Evolutionary conservation across 257 asterid genomes (phyloP), one percentile per base, ranked within the genome.

Genomic region (Thymus quinquecostatus): DNA sequence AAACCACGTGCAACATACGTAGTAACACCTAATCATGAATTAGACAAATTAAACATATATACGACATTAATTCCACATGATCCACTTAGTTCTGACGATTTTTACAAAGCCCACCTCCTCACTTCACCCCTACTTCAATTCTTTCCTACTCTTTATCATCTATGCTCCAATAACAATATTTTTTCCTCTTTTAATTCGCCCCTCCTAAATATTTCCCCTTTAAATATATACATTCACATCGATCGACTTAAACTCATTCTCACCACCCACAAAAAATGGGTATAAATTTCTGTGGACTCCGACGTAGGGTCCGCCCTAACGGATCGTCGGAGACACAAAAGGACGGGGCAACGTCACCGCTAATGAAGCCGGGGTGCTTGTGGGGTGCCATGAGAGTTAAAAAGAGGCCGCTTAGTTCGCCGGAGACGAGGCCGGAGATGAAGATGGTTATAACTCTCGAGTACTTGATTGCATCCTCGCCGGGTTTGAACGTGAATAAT

Each of bases 381-480:
- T 47, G 80, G 68, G 27, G 62, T 6, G 43, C 66, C 41, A 60
- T 34, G 56, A 77, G 41, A 56, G 13, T 33, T 2, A 70, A 13
- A 54, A 64, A 50, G 74, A 58, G 33, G 40, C 55, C 21, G 21
- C 21, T 21, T 21, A 21, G 21, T 21, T 21, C 21, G 21, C 21
- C 59, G 54, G 77, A 63, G 61, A 51, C 54, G 32, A 61, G 61
- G 12, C 68, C 28, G 36, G 75, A 71, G 54, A 43, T 58, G 33
- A 32, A 58, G 51, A 8, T 44, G 43, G 10, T 48, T 11, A 44
- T 47, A 8, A 88, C 91, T 59, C 70, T 88, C 30, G 77, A 82
- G 73, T 85, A 86, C 30, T 81, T 81, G 89, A 77, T 86, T 3
- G 44, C 70, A 40, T 78, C 82, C 10, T 88, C 90, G 6, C 89